phyloP scores from a whole-genome alignment of 129 eudicot genomes.

The sunflower (Helianthus annuus) region DNA sequence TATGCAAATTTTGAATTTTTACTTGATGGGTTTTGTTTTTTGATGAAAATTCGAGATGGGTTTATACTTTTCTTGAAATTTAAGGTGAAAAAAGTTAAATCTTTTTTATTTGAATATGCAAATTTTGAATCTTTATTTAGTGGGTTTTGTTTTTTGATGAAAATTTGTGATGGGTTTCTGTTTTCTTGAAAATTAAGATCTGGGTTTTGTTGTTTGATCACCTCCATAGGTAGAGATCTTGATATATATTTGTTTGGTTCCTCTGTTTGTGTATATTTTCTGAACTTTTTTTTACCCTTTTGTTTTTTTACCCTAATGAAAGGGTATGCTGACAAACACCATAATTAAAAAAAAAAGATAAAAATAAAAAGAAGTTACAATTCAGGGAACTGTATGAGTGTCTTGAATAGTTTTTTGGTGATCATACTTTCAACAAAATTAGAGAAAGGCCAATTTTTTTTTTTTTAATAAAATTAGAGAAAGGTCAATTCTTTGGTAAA shows the following conservation, averaged over 20 bases:
- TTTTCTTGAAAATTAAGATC: constrained; percentile 32
- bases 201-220: constrained; percentile 32
- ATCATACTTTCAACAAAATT: no score
- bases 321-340: no score
- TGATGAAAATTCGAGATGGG: constrained; percentile 2
- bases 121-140: constrained; percentile 7
- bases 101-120: constrained; percentile 10
- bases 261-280: background rate
- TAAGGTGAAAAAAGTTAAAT: background rate
- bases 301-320: no score
- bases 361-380: background rate
- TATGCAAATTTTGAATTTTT: background rate
- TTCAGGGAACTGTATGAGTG: constrained; percentile 1
- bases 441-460: no score
- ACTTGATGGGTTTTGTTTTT: constrained; percentile 18
- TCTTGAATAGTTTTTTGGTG: background rate
- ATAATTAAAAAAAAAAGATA: no score
- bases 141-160: constrained; percentile 15
- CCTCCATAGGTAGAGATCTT: constrained; percentile 23
- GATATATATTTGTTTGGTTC: background rate
- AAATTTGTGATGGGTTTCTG: constrained; percentile 13
- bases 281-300: background rate
- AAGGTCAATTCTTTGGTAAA: no score
- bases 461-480: no score
- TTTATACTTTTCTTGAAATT: constrained; percentile 24